phyloP scores from a whole-genome alignment of 192 early-diverging fungal genomes.

The Backusella australiensis region DNA sequence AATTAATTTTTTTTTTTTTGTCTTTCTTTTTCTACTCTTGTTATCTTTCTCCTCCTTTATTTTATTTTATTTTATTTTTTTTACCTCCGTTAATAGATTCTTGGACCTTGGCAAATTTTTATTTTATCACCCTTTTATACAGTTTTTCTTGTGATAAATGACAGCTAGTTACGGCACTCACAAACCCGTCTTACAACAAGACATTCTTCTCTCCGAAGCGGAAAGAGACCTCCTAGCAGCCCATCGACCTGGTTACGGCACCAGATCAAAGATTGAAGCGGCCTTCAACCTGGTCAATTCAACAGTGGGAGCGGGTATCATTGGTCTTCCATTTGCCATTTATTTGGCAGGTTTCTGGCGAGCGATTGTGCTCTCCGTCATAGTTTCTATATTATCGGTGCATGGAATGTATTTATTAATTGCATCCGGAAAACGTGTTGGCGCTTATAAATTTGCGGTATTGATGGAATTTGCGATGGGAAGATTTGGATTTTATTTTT shows the following conservation, averaged over 20 bases:
- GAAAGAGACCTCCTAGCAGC: conserved; percentile 29
- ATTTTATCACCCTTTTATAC: too few relatives aligned
- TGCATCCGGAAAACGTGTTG: conserved; percentile 50
- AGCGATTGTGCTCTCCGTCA: conserved; percentile 46
- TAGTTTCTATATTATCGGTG: conserved; percentile 51
- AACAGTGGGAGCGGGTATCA: conserved; percentile 67
- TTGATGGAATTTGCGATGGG: conserved; percentile 57
- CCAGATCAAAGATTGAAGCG: conserved; percentile 37
- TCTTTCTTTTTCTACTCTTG: background rate
- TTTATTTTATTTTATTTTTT: background rate
- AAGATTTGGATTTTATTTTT: conserved; percentile 46
- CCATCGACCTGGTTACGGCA: conserved; percentile 42
- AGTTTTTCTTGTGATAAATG: background rate
- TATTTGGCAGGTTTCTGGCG: conserved; percentile 59
- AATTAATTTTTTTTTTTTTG: background rate
- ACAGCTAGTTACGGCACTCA: background rate
- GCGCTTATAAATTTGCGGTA: conserved; percentile 53
- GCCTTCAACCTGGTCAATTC: conserved; percentile 70
- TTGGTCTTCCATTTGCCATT: conserved; percentile 66
- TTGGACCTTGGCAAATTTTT: background rate
- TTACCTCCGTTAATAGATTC: background rate
- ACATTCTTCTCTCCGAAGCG: conserved; percentile 15
- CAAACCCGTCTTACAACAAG: conserved; percentile 10
- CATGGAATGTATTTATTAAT: conserved; percentile 56
- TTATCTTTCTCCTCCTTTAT: background rate